phyloP scores from a whole-genome alignment of 495 filamentous ascomycete genomes.

The Penicillium cosmopolitanum region DNA sequence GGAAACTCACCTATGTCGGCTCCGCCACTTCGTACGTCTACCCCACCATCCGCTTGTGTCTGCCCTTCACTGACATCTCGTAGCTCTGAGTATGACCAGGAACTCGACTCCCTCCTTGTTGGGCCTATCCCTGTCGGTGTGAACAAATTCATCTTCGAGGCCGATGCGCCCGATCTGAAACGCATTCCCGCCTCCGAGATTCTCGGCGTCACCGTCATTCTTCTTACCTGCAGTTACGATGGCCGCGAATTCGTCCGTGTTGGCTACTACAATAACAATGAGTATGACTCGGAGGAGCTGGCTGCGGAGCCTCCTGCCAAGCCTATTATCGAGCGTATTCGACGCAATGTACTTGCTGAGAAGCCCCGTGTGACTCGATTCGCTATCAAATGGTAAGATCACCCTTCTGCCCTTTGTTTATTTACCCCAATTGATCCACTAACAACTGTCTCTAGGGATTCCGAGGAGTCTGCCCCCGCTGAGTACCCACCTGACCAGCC shows the following conservation, averaged over 20 bases:
- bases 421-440: neutral
- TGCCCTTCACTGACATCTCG: constrained; percentile 26
- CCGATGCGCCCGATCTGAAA: constrained; percentile 84
- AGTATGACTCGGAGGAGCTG: constrained; percentile 92
- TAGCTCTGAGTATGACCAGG: constrained; percentile 95
- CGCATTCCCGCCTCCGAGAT: constrained; percentile 94
- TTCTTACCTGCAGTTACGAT: constrained; percentile 96
- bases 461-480: constrained; percentile 90
- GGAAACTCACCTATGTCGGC: constrained; percentile 98
- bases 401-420: neutral
- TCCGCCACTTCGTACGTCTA: constrained; percentile 87
- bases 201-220: constrained; percentile 94
- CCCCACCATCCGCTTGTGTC: constrained; percentile 9
- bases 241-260: constrained; percentile 96
- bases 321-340: constrained; percentile 87
- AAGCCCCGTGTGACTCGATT: constrained; percentile 97
- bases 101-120: constrained; percentile 94
- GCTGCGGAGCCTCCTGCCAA: constrained; percentile 85
- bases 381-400: constrained; percentile 91
- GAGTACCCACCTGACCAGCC: constrained; percentile 98
- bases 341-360: constrained; percentile 89
- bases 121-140: constrained; percentile 95
- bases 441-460: constrained; percentile 66
- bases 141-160: constrained; percentile 98
- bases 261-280: constrained; percentile 99